Evolutionary conservation across 1,139 yeast genomes (phyloP), one percentile per base, ranked within the genome.

Genomic region (Pichia cactophila): DNA sequence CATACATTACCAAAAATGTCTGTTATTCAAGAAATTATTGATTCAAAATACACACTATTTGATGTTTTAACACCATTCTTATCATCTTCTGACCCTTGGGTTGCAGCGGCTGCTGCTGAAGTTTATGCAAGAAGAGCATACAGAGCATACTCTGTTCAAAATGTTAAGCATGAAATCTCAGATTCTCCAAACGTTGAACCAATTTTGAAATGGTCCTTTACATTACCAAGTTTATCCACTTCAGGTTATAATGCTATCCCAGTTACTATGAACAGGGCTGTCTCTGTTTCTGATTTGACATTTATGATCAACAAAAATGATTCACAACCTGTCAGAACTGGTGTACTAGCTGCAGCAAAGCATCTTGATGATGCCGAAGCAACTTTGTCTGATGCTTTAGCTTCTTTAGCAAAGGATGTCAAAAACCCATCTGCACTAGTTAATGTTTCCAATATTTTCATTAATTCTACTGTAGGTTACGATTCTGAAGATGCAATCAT

Each of bases 121-220:
- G 95, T 92, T 51, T 92, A 92, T 68, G 83, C 90, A 52, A 85
- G 98, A 69, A 86, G 98, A 67, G 95, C 97, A 46, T 92, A 90
- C 75, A 83, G 97, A 65, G 97, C 97, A 42, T 94, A 94, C 70
- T 84, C 89, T 40, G 82, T 92, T 56, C 86, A 88, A 50, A 84
- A 83, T 54, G 77, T 92, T 51, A 71, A 74, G 50, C 86, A 87
- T 64, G 78, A 77, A 56, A 71, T 72, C 63, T 77, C 81, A 54
- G 78, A 78, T 53, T 36, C 33, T 26, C 50, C 66, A 12, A 52
- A 47, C 11, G 66, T 68, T 17, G 62, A 65, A n/a, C 72, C 75
- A 47, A 76, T 86, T 47, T 77, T 88, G 56, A 83, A 86, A 59
- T 92, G 97, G 95, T 83, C 83, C 62, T 92, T 92, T 77, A 90